A percentile compares a stretch with the other conserved stretches of the same genome.
Conservation (phyloP, 2,329 filamentous ascomycete species). For the Geosmithia putterillii region DNA sequence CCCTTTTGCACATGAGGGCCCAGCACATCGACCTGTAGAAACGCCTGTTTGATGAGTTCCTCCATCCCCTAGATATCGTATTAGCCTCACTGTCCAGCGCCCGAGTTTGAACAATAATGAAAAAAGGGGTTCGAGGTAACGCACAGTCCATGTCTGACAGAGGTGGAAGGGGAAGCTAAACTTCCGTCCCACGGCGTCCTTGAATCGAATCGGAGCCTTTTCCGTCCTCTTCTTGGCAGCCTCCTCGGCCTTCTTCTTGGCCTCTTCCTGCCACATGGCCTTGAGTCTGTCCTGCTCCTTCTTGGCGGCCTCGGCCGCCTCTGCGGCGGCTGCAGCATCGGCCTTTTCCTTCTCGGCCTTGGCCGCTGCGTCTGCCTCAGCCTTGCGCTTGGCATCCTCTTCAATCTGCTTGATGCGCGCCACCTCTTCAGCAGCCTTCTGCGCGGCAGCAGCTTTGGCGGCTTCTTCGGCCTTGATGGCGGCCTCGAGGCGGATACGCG, state of each 20-base stretch:
- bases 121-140: conserved; percentile 18
- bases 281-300: conserved; percentile 27
- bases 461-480: conserved; percentile 27
- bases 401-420: conserved; percentile 24
- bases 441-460: conserved; percentile 27
- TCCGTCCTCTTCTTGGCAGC: conserved; percentile 35
- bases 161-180: conserved; percentile 85
- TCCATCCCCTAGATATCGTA: conserved; percentile 59
- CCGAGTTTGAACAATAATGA: background rate
- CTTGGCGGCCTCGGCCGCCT: conserved; percentile 27
- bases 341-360: conserved; percentile 19
- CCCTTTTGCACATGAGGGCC: conserved; percentile 66
- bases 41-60: conserved; percentile 74
- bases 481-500: conserved; percentile 25
- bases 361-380: conserved; percentile 18
- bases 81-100: conserved; percentile 4
- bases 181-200: conserved; percentile 82
- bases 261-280: conserved; percentile 23
- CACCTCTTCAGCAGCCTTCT: conserved; percentile 28
- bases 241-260: conserved; percentile 28
- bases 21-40: conserved; percentile 64
- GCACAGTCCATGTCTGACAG: conserved; percentile 73
- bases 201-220: conserved; percentile 73
- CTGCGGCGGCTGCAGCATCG: conserved; percentile 13
- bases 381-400: conserved; percentile 23